phyloP scores from a whole-genome alignment of 441 rosid genomes.

The Hura crepitans region DNA sequence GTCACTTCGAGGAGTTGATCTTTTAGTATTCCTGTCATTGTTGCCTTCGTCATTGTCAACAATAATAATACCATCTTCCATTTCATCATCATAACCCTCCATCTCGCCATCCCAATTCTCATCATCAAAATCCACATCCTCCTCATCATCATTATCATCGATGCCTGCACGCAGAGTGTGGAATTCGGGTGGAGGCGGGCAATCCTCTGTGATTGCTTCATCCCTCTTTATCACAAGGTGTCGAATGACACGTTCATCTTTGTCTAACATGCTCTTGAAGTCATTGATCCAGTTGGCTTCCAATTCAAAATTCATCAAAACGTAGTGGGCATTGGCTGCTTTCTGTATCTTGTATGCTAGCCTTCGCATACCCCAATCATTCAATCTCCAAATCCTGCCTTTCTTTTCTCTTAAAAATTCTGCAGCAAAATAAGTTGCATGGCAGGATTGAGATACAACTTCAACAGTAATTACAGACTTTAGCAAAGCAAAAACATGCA shows the following conservation, averaged over 20 bases:
- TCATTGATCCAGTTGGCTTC: slow-evolving; percentile 77
- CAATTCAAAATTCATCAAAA: slow-evolving; percentile 85
- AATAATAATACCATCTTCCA: slow-evolving; percentile 35
- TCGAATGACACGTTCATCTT: slow-evolving; percentile 76
- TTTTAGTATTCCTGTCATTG: slow-evolving; percentile 16
- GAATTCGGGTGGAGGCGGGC: slow-evolving; percentile 86
- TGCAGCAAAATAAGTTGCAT: slow-evolving; percentile 29
- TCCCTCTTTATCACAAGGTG: slow-evolving; percentile 85
- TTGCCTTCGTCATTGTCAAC: slow-evolving; percentile 20
- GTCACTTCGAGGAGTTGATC: slow-evolving; percentile 21
- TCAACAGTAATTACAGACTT: neutral
- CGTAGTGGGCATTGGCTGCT: slow-evolving; percentile 71
- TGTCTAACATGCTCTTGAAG: slow-evolving; percentile 70
- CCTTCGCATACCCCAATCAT: slow-evolving; percentile 88
- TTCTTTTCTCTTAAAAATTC: slow-evolving; percentile 74
- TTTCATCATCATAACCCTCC: slow-evolving; percentile 37
- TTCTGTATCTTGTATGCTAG: slow-evolving; percentile 82
- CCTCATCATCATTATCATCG: slow-evolving; percentile 39
- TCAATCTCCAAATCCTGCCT: slow-evolving; percentile 79
- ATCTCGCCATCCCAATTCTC: slow-evolving; percentile 30
- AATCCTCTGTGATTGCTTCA: slow-evolving; percentile 61
- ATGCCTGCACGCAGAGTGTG: slow-evolving; percentile 44
- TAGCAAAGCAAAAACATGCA: slow-evolving; percentile 2
- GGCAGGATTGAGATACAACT: neutral
- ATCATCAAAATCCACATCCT: slow-evolving; percentile 38